phyloP scores from a whole-genome alignment of 768 basidiomycete genomes.

The Leucosporidium yakuticum region DNA sequence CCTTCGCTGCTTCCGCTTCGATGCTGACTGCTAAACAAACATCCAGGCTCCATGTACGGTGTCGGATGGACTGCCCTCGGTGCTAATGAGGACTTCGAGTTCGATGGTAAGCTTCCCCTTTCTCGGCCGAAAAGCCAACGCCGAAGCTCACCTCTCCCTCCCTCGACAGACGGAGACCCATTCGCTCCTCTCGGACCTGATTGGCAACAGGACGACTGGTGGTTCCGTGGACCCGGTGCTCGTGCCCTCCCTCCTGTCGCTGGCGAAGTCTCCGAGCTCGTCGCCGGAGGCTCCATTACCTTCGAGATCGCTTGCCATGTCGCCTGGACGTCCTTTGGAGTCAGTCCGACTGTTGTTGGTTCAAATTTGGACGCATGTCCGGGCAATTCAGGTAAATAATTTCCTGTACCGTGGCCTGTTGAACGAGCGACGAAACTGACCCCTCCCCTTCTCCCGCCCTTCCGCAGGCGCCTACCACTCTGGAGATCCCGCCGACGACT shows the following conservation, averaged over 20 bases:
- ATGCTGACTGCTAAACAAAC: no score
- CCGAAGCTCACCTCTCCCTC: no score
- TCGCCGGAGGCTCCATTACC: not conserved
- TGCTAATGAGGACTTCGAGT: no score
- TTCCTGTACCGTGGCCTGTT: not conserved
- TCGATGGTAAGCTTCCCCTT: no score
- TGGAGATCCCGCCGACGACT: not conserved
- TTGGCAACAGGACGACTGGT: not conserved
- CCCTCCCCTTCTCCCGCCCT: not conserved
- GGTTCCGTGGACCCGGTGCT: not conserved
- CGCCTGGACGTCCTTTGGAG: not conserved
- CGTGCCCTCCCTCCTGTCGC: not conserved
- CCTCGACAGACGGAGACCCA: not conserved
- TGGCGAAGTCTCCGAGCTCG: not conserved
- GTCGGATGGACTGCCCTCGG: no score
- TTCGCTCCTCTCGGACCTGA: not conserved
- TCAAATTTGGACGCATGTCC: not conserved
- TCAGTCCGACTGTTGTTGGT: not conserved
- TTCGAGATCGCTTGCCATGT: not conserved
- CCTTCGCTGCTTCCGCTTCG: no score
- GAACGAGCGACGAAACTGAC: not conserved
- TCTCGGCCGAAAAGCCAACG: no score
- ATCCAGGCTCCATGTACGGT: no score
- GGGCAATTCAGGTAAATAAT: not conserved
- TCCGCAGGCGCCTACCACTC: slow-evolving; percentile 6